Conservation (phyloP, 148 eudicot species). For the Limonium bicolor region DNA sequence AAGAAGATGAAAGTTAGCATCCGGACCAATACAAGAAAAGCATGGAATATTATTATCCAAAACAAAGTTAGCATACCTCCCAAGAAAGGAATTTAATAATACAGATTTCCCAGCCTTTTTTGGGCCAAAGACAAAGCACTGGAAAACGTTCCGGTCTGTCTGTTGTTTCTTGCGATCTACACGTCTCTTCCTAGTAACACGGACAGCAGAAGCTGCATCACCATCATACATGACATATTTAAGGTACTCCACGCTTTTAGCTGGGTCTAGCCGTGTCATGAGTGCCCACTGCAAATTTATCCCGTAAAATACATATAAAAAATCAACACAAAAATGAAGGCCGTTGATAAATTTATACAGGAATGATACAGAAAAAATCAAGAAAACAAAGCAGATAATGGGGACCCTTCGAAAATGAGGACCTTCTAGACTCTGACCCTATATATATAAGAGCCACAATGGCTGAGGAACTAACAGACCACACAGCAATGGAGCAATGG, state of each 20-base stretch:
- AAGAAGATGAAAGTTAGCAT: no score
- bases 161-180: slow-evolving; percentile 79
- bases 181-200: slow-evolving; percentile 67
- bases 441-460: no score
- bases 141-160: slow-evolving; percentile 79
- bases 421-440: no score
- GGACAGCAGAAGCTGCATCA: slow-evolving; percentile 76
- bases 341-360: not conserved
- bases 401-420: no score
- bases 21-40: no score
- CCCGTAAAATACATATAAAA: slow-evolving; percentile 3
- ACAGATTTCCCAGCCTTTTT: slow-evolving; percentile 76
- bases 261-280: slow-evolving; percentile 86
- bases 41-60: no score
- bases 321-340: not conserved
- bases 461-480: no score
- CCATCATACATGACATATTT: slow-evolving; percentile 73
- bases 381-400: not conserved
- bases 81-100: slow-evolving; percentile 53
- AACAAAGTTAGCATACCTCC: slow-evolving; percentile 31
- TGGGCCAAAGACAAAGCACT: slow-evolving; percentile 95
- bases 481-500: no score
- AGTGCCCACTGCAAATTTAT: slow-evolving; percentile 63
- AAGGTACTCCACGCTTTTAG: slow-evolving; percentile 72
- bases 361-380: not conserved